Evolutionary conservation across 805 yeast genomes (phyloP), one percentile per base, ranked within the genome.

Genomic region (Myxozyma geophila): DNA sequence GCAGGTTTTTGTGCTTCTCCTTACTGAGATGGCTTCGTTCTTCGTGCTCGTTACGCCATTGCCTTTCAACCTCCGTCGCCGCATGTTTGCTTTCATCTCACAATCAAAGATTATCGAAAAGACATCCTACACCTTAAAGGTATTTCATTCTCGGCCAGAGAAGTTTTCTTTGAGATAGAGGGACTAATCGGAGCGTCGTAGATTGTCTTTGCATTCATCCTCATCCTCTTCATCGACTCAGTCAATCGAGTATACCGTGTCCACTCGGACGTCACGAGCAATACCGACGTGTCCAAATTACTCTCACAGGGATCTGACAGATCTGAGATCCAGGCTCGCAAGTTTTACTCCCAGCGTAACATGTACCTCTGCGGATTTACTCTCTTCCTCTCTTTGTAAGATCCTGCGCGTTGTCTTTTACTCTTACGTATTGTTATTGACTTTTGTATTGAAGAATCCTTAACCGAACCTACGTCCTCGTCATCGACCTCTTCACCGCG

Each of bases 301-400:
- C 59, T 70, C 46, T 59, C 72, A n/a, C 52, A 57, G 37, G 68
- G 59, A 7, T n/a, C 79, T 64, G 93, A 89, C 71, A 82, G 97
- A 63, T 79, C 91, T 21, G 98, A 95, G 73, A 81, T 89, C 60
- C 92, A 89, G 76, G 95, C 97, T 23, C 85, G 97, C 77, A 84
- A 92, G 73, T 95, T 95, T 77, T 92, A 92, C 74, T 91, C 98
- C 21, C 99, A 95, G 79, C 86, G 99, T 79, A 95, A 95, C 81
- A 85, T 92, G 87, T 95, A 95, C 72, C 82, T 95, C 56, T 91
- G 97, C 70, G 99, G 99, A 0, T 91, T 92, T 78, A 92, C 98
- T 1, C 83, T 95, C 75, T 95, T 95, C 75, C 80, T 95, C 72
- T 89, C 97, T 1, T 81, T 92, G 73, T 88, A 91, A 58, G 85